These are phyloP conservation scores for Pestalotiopsis sp. DNA, from an alignment of 2,329 filamentous ascomycete species.

Conservation along the genomic window DNA sequence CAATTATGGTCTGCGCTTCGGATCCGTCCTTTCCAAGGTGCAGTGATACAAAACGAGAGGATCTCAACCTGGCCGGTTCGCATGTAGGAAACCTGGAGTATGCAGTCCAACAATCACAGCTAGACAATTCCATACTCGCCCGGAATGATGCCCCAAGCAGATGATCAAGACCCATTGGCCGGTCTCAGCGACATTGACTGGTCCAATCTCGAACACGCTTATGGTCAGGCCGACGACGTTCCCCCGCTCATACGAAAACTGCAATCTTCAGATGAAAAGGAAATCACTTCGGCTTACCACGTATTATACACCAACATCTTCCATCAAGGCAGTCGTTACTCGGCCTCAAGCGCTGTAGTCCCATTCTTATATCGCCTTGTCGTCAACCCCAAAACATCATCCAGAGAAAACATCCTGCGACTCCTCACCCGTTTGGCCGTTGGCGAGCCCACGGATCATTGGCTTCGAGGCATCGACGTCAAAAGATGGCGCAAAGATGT, in stretches of 20 bases:
- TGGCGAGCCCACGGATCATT: not conserved
- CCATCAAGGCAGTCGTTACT: not conserved
- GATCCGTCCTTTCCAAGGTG: not conserved
- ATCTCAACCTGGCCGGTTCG: not conserved
- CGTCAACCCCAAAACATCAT: not conserved
- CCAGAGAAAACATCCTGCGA: not conserved
- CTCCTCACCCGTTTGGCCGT: not conserved
- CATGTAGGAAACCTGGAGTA: not conserved
- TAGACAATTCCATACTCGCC: not conserved
- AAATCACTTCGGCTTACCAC: not conserved
- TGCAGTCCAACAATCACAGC: not conserved
- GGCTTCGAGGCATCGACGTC: not conserved
- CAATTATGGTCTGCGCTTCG: not conserved
- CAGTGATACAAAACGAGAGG: not conserved
- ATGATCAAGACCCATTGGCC: not conserved
- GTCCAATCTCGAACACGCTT: not conserved
- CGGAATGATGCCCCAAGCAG: not conserved
- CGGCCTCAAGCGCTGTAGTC: not conserved
- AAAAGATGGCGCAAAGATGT: not conserved
- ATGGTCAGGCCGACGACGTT: not conserved
- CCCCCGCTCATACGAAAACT: not conserved
- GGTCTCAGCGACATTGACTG: not conserved
- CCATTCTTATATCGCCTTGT: not conserved
- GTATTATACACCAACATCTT: not conserved
- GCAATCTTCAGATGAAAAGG: not conserved